Evolutionary conservation across 108 stramenopile genomes (phyloP).

Genomic region (Nitzschia palea): DNA sequence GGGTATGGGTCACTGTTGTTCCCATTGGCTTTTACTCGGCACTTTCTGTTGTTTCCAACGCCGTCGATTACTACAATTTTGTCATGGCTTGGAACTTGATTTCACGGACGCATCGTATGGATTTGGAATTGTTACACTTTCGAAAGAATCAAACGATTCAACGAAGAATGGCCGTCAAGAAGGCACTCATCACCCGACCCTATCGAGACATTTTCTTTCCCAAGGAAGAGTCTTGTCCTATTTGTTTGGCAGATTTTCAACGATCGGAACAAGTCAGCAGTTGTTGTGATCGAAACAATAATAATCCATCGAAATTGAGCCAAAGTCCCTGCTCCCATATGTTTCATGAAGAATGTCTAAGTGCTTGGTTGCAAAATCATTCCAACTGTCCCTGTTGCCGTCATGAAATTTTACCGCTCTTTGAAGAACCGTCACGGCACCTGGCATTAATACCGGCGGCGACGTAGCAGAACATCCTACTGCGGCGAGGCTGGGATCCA

Average conservation of each 20-base stretch:
- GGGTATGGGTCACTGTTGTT: constrained; percentile 15
- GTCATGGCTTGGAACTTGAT: constrained; percentile 21
- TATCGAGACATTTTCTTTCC: not conserved
- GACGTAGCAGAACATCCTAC: too few relatives aligned
- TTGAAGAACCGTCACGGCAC: not conserved
- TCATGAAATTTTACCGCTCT: constrained; percentile 4
- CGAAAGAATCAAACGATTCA: not conserved
- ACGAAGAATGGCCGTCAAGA: not conserved
- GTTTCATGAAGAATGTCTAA: constrained; percentile 8
- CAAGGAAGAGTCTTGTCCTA: constrained; percentile 6
- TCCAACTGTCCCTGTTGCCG: constrained; percentile 16
- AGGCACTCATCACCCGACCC: not conserved
- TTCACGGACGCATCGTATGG: constrained; percentile 3
- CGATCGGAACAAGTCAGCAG: constrained; percentile 1
- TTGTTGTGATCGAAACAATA: not conserved
- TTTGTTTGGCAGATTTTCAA: constrained; percentile 13
- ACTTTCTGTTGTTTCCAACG: not conserved
- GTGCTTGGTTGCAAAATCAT: constrained; percentile 10
- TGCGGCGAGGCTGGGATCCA: too few relatives aligned
- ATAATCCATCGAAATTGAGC: not conserved
- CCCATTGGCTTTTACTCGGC: not conserved
- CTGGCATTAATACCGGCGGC: not conserved
- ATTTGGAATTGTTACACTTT: not conserved
- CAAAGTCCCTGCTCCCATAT: not conserved
- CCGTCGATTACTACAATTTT: constrained; percentile 16